Conservation (phyloP, 768 basidiomycete genomes). For the Gloeopeniophorella convolvens region DNA sequence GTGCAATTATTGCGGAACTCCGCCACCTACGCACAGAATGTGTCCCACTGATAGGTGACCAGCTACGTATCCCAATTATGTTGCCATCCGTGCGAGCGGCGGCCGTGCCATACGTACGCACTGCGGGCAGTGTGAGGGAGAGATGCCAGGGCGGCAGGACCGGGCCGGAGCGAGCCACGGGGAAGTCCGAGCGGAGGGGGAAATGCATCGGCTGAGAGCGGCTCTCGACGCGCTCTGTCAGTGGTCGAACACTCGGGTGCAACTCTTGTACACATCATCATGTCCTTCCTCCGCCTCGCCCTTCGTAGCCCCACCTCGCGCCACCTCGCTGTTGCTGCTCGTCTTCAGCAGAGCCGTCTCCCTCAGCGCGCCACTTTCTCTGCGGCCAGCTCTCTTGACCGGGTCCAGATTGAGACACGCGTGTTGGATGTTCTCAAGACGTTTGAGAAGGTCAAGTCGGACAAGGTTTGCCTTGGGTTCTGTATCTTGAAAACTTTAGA, state of each 20-base stretch:
- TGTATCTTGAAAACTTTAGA: background rate
- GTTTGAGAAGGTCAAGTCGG: slow-evolving; percentile 80
- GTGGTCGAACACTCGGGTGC: background rate
- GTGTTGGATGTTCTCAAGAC: slow-evolving; percentile 79
- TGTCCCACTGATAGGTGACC: too few species aligned
- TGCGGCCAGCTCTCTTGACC: slow-evolving; percentile 57
- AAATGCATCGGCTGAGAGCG: background rate
- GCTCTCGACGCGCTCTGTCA: background rate
- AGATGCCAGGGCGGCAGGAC: too few species aligned
- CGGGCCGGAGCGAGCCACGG: too few species aligned
- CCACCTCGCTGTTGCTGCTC: slow-evolving; percentile 28
- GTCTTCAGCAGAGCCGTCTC: slow-evolving; percentile 22
- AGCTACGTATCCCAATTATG: too few species aligned
- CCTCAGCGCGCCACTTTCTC: slow-evolving; percentile 51
- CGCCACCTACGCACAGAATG: too few species aligned
- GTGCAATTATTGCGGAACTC: too few species aligned
- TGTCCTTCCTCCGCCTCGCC: slow-evolving; percentile 19
- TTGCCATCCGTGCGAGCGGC: too few species aligned
- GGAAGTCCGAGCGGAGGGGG: slow-evolving; percentile 10
- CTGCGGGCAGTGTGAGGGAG: too few species aligned
- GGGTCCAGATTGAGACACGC: slow-evolving; percentile 62
- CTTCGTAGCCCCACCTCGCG: slow-evolving; percentile 27
- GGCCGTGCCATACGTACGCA: too few species aligned
- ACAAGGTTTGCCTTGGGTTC: slow-evolving; percentile 45
- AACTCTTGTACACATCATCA: background rate